Evolutionary conservation across 306 rosid genomes (phyloP), one percentile per base, ranked within the genome.

Genomic region (Rosa rugosa): DNA sequence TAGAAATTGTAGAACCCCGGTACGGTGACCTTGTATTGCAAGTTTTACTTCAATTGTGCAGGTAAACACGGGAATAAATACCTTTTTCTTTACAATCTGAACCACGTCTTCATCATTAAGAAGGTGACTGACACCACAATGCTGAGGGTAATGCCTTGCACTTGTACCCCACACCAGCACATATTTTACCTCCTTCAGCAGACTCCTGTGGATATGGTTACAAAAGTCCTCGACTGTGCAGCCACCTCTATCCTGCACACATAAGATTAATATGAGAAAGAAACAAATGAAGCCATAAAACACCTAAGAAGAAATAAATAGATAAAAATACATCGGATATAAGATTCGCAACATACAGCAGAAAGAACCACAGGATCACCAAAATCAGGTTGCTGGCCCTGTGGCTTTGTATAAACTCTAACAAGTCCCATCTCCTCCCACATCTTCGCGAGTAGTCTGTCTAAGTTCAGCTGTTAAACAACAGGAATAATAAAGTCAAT

Each of bases 401-500:
- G 99, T 18, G 99, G 99, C 85, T 96, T 96, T 59, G 99, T 90
- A 83, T 96, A 96, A 83, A 96, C 90, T 86, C 99, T 84, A 84
- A 96, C 98, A 80, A 96, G 91, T 79, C 99, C 99, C 99, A 96
- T 93, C 83, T 89, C 99, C 25, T 96, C 99, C 99, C 99, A 96
- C 99, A 96, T 96, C 87, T 90, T 91, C 6, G 90, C 80, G 42
- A 96, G 99, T 41, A 96, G 86, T 89, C 98, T 91, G 89, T 96
- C 99, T 4, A 96, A 90, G 87, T 96, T 96, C 79, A 96, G 88
- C 99, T 96, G 96, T 84, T 53, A 79, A 68, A 77, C 71, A 87
- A 84, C 74, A 79, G 18, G 67, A 53, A 78, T 23, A 77, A 40
- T 18, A 40, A 67, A 75, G 50, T 42, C 70, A 57, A 16, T 57